Evolutionary conservation across 495 filamentous ascomycete species (phyloP).

Genomic region (Rhypophila decipiens): DNA sequence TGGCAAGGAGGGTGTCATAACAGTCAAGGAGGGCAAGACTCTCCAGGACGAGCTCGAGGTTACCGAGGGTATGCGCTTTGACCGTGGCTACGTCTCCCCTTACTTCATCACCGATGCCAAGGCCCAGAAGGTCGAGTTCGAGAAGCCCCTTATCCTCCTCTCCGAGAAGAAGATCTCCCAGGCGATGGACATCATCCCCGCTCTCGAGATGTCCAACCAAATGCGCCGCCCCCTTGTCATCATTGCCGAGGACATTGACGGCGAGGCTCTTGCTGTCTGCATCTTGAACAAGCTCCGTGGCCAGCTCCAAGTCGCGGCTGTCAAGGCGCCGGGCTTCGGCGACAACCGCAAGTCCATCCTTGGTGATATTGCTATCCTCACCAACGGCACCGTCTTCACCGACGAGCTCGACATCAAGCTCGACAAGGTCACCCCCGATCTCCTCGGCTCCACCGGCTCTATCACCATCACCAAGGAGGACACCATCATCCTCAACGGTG

Average conservation of each 20-base stretch:
- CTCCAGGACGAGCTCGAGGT: conserved; percentile 96
- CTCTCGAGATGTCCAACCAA: conserved; percentile 93
- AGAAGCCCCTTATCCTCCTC: conserved; percentile 96
- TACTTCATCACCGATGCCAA: conserved; percentile 99
- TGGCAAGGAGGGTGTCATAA: conserved; percentile 99
- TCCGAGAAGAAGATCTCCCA: conserved; percentile 99
- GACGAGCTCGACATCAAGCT: conserved; percentile 98
- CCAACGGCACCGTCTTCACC: conserved; percentile 94
- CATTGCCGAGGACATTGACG: conserved; percentile 98
- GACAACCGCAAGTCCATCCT: conserved; percentile 99
- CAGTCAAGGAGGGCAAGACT: conserved; percentile 99
- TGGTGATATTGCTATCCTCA: conserved; percentile 89
- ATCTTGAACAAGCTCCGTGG: conserved; percentile 99
- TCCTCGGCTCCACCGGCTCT: conserved; percentile 93
- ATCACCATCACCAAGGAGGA: conserved; percentile 99
- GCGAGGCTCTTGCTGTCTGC: conserved; percentile 96
- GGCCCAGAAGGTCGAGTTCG: conserved; percentile 97
- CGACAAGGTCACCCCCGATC: conserved; percentile 90
- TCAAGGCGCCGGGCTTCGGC: conserved; percentile 98
- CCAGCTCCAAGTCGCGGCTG: conserved; percentile 94
- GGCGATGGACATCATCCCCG: conserved; percentile 96
- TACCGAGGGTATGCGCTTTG: conserved; percentile 99
- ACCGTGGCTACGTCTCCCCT: conserved; percentile 94
- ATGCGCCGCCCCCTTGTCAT: conserved; percentile 93
- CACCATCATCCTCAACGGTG: conserved; percentile 96